phyloP scores from a whole-genome alignment of 2,329 filamentous ascomycete species.

The Clarireedia paspali region DNA sequence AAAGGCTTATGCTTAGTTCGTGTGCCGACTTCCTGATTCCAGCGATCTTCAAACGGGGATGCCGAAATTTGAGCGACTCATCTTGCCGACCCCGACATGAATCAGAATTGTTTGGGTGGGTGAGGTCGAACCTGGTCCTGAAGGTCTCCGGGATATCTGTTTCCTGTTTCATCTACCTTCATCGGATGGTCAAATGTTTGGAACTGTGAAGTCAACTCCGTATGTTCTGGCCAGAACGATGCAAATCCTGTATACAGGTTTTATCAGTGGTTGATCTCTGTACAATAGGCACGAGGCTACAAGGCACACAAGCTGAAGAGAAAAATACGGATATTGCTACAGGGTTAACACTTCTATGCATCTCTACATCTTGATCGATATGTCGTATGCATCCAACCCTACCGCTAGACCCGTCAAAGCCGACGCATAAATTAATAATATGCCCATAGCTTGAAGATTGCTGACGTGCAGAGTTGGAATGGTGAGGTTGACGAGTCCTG shows the following conservation, averaged over 20 bases:
- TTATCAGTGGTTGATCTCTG: not conserved
- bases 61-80: not conserved
- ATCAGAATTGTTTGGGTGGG: not conserved
- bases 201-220: too few relatives aligned
- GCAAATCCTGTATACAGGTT: not conserved
- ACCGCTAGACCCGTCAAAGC: slow-evolving; percentile 62
- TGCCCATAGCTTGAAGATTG: slow-evolving; percentile 57
- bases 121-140: not conserved
- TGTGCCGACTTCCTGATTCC: not conserved
- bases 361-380: slow-evolving; percentile 9
- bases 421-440: slow-evolving; percentile 66
- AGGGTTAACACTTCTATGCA: not conserved
- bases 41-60: not conserved
- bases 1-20: not conserved
- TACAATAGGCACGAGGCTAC: not conserved
- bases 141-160: not conserved
- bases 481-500: slow-evolving; percentile 81
- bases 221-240: not conserved
- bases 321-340: slow-evolving; percentile 1
- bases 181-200: not conserved
- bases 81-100: not conserved
- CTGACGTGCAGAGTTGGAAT: slow-evolving; percentile 71
- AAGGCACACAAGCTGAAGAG: not conserved
- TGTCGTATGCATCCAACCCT: slow-evolving; percentile 41
- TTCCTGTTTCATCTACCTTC: slow-evolving; percentile 3